Conservation (phyloP, 176 grass and related monocot species). For the Avena sativa region DNA sequence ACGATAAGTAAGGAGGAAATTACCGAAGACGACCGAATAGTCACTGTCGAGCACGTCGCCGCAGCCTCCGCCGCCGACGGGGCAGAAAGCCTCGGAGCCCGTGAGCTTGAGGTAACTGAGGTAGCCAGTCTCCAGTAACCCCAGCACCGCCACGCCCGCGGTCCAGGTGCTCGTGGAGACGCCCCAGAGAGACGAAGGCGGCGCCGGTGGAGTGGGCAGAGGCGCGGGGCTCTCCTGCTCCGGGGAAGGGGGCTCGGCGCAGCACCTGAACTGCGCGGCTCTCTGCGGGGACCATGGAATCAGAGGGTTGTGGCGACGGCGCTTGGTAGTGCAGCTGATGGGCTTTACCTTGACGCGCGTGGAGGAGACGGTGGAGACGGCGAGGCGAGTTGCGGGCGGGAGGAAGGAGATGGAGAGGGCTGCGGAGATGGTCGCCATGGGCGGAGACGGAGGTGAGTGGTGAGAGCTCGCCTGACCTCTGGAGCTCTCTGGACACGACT, state of each 20-base stretch:
- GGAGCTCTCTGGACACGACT: not conserved
- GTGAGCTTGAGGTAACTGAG: slow-evolving; percentile 88
- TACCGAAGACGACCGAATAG: slow-evolving; percentile 84
- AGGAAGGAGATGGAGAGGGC: slow-evolving; percentile 50
- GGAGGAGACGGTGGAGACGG: not conserved
- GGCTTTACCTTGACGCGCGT: slow-evolving; percentile 41
- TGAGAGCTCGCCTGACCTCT: slow-evolving; percentile 38
- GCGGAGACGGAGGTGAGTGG: slow-evolving; percentile 47
- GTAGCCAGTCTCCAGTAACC: slow-evolving; percentile 86
- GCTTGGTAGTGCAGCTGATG: not conserved
- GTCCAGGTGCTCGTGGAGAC: slow-evolving; percentile 68
- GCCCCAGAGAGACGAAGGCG: slow-evolving; percentile 50
- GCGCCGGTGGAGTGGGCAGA: not conserved
- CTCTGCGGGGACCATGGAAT: slow-evolving; percentile 40
- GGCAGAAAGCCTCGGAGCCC: slow-evolving; percentile 83
- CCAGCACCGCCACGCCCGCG: slow-evolving; percentile 66
- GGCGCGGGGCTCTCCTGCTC: slow-evolving; percentile 30
- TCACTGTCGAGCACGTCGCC: slow-evolving; percentile 82
- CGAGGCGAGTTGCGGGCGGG: slow-evolving; percentile 22
- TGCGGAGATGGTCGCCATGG: slow-evolving; percentile 62
- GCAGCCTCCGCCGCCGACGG: slow-evolving; percentile 66
- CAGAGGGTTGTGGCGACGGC: not conserved
- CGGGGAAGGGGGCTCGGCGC: slow-evolving; percentile 47
- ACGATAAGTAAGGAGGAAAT: not conserved
- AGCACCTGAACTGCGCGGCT: slow-evolving; percentile 49